These are phyloP conservation scores for Epichloe glyceriae DNA, from an alignment of 2,329 filamentous ascomycete genomes.

Conservation along the genomic window DNA sequence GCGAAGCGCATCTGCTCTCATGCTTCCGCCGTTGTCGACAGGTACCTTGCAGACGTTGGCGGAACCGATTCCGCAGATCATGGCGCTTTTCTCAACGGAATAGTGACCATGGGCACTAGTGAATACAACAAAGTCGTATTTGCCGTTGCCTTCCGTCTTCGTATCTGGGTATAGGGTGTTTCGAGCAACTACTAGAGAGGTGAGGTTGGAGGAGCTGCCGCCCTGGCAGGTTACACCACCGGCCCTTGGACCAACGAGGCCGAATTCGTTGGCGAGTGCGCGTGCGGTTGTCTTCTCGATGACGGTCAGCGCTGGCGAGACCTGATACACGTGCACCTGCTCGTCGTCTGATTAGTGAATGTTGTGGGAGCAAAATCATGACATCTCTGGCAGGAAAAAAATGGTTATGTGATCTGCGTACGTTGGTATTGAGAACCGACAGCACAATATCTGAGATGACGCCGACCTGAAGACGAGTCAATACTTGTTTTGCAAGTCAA, in stretches of 20 bases:
- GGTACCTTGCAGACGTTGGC: slow-evolving; percentile 60
- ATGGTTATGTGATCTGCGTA: slow-evolving; percentile 21
- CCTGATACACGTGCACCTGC: slow-evolving; percentile 79
- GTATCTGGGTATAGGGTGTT: slow-evolving; percentile 73
- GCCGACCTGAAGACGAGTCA: slow-evolving; percentile 44
- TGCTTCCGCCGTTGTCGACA: slow-evolving; percentile 58
- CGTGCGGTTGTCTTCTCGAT: slow-evolving; percentile 75
- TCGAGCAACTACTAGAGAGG: slow-evolving; percentile 73
- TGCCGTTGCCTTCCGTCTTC: slow-evolving; percentile 58
- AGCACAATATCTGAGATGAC: slow-evolving; percentile 76
- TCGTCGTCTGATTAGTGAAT: background rate
- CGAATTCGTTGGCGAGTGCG: slow-evolving; percentile 63
- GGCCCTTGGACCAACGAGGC: slow-evolving; percentile 56
- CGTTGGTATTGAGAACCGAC: slow-evolving; percentile 80
- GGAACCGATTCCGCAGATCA: slow-evolving; percentile 74
- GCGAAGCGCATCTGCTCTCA: slow-evolving; percentile 55
- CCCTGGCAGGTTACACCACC: slow-evolving; percentile 70
- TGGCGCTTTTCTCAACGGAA: slow-evolving; percentile 87
- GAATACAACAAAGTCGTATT: slow-evolving; percentile 63
- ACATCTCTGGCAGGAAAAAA: background rate
- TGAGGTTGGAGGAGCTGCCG: slow-evolving; percentile 73
- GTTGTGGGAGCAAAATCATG: background rate
- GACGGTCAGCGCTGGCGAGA: slow-evolving; percentile 76
- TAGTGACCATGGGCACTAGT: slow-evolving; percentile 89
- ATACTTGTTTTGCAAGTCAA: background rate